These are phyloP conservation scores for Phialophora macrospora DNA, from an alignment of 2,329 filamentous ascomycete species.

Conservation along the genomic window DNA sequence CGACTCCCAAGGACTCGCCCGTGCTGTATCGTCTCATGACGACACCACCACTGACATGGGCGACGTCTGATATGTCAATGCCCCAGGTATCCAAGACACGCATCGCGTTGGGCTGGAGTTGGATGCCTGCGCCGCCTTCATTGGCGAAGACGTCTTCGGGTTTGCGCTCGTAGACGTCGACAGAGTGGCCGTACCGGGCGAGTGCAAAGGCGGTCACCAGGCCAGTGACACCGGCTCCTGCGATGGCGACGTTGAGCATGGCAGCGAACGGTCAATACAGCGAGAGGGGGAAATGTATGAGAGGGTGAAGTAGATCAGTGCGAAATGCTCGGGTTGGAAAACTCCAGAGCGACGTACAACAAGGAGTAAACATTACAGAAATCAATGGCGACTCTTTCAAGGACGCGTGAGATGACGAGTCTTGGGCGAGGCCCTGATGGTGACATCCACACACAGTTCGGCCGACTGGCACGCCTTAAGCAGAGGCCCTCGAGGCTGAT, in stretches of 20 bases:
- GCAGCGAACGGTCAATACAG: neutral
- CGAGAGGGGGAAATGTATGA: neutral
- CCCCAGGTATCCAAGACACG: neutral
- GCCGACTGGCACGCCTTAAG: neutral
- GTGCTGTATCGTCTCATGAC: conserved; percentile 9
- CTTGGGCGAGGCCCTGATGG: neutral
- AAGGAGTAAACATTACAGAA: neutral
- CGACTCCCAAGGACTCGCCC: neutral
- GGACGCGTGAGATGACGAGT: neutral
- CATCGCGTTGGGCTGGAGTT: conserved; percentile 17
- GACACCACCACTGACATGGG: conserved; percentile 3
- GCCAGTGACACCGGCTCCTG: conserved; percentile 18
- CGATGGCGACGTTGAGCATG: conserved; percentile 40
- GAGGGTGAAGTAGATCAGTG: neutral
- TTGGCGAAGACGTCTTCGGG: conserved; percentile 14
- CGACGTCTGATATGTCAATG: conserved; percentile 10
- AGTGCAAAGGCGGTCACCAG: conserved; percentile 14
- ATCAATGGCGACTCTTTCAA: neutral
- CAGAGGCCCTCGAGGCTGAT: neutral
- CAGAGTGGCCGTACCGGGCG: conserved; percentile 8
- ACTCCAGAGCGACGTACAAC: neutral
- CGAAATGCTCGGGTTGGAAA: neutral
- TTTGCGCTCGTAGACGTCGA: conserved; percentile 19
- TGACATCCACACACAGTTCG: neutral
- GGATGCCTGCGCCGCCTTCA: conserved; percentile 16